Conservation (phyloP, 768 basidiomycete genomes). For the Neoboletus subvelutipes region DNA sequence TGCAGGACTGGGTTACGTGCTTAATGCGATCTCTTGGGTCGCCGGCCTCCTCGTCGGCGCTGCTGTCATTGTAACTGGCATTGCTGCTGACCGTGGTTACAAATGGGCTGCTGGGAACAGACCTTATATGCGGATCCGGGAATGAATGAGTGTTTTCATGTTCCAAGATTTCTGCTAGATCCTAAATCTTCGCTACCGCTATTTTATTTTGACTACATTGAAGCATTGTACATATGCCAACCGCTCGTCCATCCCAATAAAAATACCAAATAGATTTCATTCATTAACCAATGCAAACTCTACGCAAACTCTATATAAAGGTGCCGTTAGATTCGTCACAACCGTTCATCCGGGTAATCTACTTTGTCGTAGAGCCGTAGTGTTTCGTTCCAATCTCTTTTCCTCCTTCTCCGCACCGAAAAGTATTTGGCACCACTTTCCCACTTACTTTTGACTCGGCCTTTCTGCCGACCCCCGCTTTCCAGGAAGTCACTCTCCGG, state of each 20-base stretch:
- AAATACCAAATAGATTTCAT: neutral
- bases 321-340: slow-evolving; percentile 9
- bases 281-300: neutral
- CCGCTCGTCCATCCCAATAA: neutral
- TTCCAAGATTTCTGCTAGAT: neutral
- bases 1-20: slow-evolving; percentile 59
- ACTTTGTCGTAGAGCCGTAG: slow-evolving; percentile 78
- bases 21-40: slow-evolving; percentile 64
- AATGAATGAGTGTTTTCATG: slow-evolving; percentile 7
- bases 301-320: neutral
- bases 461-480: slow-evolving; percentile 66
- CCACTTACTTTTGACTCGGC: slow-evolving; percentile 63
- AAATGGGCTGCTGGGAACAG: slow-evolving; percentile 79
- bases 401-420: slow-evolving; percentile 72
- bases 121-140: slow-evolving; percentile 47
- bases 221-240: neutral
- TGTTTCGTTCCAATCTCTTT: slow-evolving; percentile 90
- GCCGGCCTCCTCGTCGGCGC: slow-evolving; percentile 48
- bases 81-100: slow-evolving; percentile 47
- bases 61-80: slow-evolving; percentile 61
- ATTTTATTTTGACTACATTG: neutral
- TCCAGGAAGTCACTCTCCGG: slow-evolving; percentile 66
- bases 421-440: slow-evolving; percentile 75
- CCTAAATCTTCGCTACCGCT: neutral
- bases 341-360: slow-evolving; percentile 67